A percentile compares a stretch with the other conserved stretches of the same genome.
phyloP scores from a whole-genome alignment of 208 protist species.

The Zelonia costaricensis region DNA sequence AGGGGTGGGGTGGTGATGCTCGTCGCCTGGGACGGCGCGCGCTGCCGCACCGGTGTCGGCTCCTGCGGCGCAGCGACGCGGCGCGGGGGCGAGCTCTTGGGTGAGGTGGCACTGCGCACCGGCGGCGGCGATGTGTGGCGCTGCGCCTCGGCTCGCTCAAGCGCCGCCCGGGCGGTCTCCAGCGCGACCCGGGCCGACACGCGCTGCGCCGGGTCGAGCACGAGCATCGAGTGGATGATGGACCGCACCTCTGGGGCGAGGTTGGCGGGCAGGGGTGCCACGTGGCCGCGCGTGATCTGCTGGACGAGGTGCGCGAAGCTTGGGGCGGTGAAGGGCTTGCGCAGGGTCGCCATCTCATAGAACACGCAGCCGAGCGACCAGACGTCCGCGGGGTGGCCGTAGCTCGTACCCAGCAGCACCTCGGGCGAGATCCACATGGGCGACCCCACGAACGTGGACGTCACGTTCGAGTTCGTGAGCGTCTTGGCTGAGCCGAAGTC shows the following conservation, averaged over 20 bases:
- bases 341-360: conserved; percentile 82
- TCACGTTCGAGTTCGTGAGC: conserved; percentile 66
- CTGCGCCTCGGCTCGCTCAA: conserved; percentile 12
- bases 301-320: conserved; percentile 84
- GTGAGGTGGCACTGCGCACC: conserved; percentile 2
- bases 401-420: conserved; percentile 84
- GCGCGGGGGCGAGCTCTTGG: not conserved
- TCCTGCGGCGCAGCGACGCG: not conserved
- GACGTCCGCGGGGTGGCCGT: conserved; percentile 93
- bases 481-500: conserved; percentile 90
- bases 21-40: no score
- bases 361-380: conserved; percentile 91
- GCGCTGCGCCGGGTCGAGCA: conserved; percentile 50
- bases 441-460: conserved; percentile 83
- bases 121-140: conserved; percentile 6
- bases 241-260: conserved; percentile 38
- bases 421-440: conserved; percentile 95
- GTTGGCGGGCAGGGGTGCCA: conserved; percentile 48
- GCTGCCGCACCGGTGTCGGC: no score
- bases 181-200: conserved; percentile 39
- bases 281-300: conserved; percentile 71
- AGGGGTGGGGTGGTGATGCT: no score
- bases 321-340: conserved; percentile 62
- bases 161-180: conserved; percentile 17
- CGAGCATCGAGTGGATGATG: conserved; percentile 69